Evolutionary conservation across 2,329 filamentous ascomycete genomes (phyloP), one percentile per base, ranked within the genome.

Genomic region (Pseudogymnoascus sp.): DNA sequence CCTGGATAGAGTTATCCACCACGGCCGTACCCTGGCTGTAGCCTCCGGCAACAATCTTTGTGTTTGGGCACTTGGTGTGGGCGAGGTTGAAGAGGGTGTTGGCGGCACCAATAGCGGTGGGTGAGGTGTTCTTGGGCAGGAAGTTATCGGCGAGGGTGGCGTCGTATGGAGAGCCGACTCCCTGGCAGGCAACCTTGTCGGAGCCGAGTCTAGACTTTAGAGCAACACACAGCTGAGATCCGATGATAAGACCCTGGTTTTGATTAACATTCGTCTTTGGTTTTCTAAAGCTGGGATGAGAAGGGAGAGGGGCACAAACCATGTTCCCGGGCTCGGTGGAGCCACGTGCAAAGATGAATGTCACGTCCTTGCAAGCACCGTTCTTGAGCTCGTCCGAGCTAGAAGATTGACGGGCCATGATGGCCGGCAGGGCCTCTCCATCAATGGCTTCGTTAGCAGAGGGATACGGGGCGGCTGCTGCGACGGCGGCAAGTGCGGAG

Each of bases 281-380:
- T 30, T 30, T 6, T 11, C 7, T 30, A 11, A 8, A 14, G 5
- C 12, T 33, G n/a, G 28, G n/a, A 18, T 12, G 28, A 57, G 9
- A 18, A 22, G 28, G 20, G 20, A 22, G 12, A n/a, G 12, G 5
- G 12, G 6, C 12, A 58, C 59, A 62, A 70, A 78, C 77, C 67
- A 81, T 75, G 68, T 80, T 79, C n/a, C 79, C 79, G 6, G 70
- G 65, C 64, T 81, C 79, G 12, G 74, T 76, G 11, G 78, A 79
- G 22, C 77, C 79, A 50, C 78, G 75, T 8, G 78, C 77, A 64
- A 77, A 81, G 54, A 80, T 76, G 58, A 81, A 76, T 25, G 78
- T 75, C 20, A 78, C 69, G 30, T 72, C 70, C 64, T 70, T 72
- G 69, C 77, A 79, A 6, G 62, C 65, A 22, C 62, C 57, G 14